Conservation (phyloP, 2,329 filamentous ascomycete genomes). For the Aspergillus flavus region DNA sequence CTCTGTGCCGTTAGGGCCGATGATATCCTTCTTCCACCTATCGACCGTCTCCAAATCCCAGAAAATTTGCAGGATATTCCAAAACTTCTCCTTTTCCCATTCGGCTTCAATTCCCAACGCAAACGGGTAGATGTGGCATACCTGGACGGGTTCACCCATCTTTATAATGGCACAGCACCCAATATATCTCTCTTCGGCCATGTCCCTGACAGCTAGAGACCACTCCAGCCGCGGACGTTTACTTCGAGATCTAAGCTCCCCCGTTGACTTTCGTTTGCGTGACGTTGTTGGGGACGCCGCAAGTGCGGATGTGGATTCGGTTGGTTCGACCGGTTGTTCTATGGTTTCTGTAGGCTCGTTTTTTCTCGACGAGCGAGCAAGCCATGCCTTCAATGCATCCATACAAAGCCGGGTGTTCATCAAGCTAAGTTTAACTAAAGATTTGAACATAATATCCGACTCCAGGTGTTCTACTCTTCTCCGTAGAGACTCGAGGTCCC, state of each 20-base stretch:
- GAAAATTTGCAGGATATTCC: neutral
- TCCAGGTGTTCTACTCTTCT: too few species aligned
- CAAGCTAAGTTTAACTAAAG: too few species aligned
- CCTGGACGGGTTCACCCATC: neutral
- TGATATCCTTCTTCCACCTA: neutral
- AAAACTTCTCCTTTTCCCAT: neutral
- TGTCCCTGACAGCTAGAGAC: neutral
- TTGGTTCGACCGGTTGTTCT: too few species aligned
- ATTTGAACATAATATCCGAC: too few species aligned
- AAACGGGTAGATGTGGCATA: neutral
- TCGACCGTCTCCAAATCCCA: neutral
- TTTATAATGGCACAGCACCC: neutral
- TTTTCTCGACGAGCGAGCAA: too few species aligned
- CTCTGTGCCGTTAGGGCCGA: neutral
- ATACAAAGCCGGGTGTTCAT: too few species aligned
- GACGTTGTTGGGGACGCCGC: neutral
- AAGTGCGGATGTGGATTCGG: too few species aligned
- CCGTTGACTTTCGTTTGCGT: neutral
- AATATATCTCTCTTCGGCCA: neutral
- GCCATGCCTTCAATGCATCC: too few species aligned
- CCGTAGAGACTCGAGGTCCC: too few species aligned
- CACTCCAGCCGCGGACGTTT: too few species aligned
- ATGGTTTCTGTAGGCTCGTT: too few species aligned
- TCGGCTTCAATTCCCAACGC: neutral
- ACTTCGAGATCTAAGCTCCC: too few species aligned